These are phyloP conservation scores for Scedosporium aurantiacum DNA, from an alignment of 2,329 filamentous ascomycete genomes.

Conservation along the genomic window DNA sequence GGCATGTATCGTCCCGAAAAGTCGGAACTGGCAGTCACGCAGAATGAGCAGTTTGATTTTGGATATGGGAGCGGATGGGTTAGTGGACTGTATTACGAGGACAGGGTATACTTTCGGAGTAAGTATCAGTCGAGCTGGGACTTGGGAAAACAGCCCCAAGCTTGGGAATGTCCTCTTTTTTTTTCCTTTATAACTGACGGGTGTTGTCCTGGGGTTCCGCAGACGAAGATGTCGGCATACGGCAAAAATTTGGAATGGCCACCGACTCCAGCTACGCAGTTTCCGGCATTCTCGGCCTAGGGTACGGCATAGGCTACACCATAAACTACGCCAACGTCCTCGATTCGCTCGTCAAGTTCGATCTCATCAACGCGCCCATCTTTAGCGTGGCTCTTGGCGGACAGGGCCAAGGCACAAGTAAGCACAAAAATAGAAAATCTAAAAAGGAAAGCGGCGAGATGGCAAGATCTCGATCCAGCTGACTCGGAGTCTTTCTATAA, in stretches of 20 bases:
- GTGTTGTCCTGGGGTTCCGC: not conserved
- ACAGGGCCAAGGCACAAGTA: slow-evolving; percentile 20
- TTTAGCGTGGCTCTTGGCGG: slow-evolving; percentile 24
- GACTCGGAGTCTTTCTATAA: too few relatives aligned
- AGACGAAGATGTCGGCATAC: slow-evolving; percentile 3
- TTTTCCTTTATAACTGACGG: not conserved
- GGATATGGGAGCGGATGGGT: slow-evolving; percentile 3
- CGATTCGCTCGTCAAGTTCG: slow-evolving; percentile 20
- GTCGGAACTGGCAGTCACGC: not conserved
- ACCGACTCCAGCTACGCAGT: slow-evolving; percentile 24
- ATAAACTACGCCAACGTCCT: slow-evolving; percentile 23
- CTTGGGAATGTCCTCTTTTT: too few relatives aligned
- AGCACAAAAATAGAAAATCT: slow-evolving; percentile 6
- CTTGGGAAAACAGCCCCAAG: too few relatives aligned
- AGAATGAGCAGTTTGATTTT: not conserved
- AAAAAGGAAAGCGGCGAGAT: too few relatives aligned
- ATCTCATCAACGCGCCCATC: slow-evolving; percentile 23
- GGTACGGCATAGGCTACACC: slow-evolving; percentile 22
- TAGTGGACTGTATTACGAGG: slow-evolving; percentile 3
- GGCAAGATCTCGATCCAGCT: too few relatives aligned
- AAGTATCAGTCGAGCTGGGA: not conserved
- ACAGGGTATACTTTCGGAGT: slow-evolving; percentile 6
- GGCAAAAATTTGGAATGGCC: slow-evolving; percentile 23
- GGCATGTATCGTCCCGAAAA: slow-evolving; percentile 2
- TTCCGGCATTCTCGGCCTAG: slow-evolving; percentile 24